Conservation (phyloP, 2,329 filamentous ascomycete genomes). For the Aspergillus puulaauensis region DNA sequence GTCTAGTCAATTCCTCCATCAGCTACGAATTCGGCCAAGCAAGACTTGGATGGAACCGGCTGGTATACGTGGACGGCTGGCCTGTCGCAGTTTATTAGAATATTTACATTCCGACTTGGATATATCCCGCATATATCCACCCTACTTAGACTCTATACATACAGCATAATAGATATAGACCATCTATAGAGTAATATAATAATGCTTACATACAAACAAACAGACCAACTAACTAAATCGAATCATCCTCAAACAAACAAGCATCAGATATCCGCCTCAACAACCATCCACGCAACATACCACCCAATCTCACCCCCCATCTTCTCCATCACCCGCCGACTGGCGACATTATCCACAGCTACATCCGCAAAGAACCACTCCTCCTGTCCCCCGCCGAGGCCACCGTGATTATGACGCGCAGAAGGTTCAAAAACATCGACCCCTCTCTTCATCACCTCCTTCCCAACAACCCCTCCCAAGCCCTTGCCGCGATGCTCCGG, state of each 20-base stretch:
- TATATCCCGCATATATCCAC: background rate
- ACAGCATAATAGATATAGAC: background rate
- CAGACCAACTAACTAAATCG: no score
- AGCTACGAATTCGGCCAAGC: constrained; percentile 32
- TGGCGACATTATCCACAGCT: constrained; percentile 6
- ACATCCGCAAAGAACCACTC: constrained; percentile 9
- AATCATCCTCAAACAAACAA: no score
- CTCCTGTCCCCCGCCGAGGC: background rate
- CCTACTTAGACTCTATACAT: background rate
- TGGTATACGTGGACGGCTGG: constrained; percentile 34
- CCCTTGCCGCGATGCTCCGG: constrained; percentile 8
- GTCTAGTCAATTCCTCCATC: constrained; percentile 29
- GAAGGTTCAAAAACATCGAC: background rate
- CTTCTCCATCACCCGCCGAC: constrained; percentile 46
- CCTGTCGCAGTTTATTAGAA: constrained; percentile 21
- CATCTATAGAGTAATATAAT: no score
- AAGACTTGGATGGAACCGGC: constrained; percentile 29
- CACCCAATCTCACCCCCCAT: constrained; percentile 38
- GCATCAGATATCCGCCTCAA: constrained; percentile 27
- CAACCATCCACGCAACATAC: constrained; percentile 38
- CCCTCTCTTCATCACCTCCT: constrained; percentile 7
- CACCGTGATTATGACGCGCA: background rate
- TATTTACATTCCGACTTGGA: background rate
- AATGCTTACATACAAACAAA: no score
- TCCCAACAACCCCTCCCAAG: background rate